phyloP scores from a whole-genome alignment of 192 early-diverging fungal species.

The Coemansia sp. region DNA sequence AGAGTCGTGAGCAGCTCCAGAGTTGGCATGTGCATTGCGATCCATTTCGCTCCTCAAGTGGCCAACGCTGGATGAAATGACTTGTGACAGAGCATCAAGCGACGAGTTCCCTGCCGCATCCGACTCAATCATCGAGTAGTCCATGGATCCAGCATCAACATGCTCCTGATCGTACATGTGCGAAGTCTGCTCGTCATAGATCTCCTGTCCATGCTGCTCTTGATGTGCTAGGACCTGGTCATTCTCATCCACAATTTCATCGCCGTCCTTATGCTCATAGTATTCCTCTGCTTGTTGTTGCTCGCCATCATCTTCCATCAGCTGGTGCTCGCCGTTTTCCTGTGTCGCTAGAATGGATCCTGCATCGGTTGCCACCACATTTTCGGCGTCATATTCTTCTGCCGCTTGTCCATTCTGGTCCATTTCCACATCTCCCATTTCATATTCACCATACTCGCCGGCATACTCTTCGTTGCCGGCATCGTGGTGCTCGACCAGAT shows the following conservation, averaged over 20 bases:
- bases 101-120: constrained; percentile 33
- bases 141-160: constrained; percentile 26
- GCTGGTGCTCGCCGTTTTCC: constrained; percentile 32
- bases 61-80: constrained; percentile 36
- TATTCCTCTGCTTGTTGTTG: constrained; percentile 7
- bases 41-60: constrained; percentile 17
- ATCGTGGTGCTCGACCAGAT: constrained; percentile 7
- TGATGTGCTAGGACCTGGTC: constrained; percentile 6
- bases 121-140: constrained; percentile 33
- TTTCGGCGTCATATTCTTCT: constrained; percentile 17
- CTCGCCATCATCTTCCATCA: constrained; percentile 4
- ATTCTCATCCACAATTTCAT: constrained; percentile 22
- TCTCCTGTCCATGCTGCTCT: constrained; percentile 5
- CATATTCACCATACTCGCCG: constrained; percentile 32
- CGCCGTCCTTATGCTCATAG: constrained; percentile 11
- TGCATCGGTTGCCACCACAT: constrained; percentile 19
- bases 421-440: constrained; percentile 36
- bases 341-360: constrained; percentile 43
- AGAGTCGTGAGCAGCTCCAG: background rate
- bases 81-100: constrained; percentile 39
- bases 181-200: constrained; percentile 28
- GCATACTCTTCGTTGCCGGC: constrained; percentile 19
- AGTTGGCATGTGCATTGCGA: background rate
- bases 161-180: constrained; percentile 31
- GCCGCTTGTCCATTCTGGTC: background rate